These are phyloP conservation scores for Bryoglossum gracile DNA, from an alignment of 495 filamentous ascomycete species.

Conservation along the genomic window DNA sequence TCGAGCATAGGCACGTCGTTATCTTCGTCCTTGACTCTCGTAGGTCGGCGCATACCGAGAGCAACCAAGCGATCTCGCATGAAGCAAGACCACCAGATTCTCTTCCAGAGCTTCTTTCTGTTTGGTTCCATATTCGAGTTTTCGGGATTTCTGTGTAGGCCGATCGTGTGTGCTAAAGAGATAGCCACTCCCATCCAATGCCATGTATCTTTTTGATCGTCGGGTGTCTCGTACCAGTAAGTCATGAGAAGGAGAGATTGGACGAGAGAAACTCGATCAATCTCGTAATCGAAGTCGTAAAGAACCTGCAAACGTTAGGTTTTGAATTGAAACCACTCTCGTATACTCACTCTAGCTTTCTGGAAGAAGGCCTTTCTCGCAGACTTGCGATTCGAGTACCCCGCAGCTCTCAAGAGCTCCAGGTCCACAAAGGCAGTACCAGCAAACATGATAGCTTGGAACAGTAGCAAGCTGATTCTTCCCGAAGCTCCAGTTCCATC, in stretches of 20 bases:
- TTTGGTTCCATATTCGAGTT: slow-evolving; percentile 63
- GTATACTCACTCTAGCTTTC: slow-evolving; percentile 63
- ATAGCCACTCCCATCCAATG: slow-evolving; percentile 88
- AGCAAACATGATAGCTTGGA: slow-evolving; percentile 27
- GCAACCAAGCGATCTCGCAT: slow-evolving; percentile 86
- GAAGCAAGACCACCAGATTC: slow-evolving; percentile 93
- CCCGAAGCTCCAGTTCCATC: slow-evolving; percentile 57
- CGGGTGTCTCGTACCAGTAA: slow-evolving; percentile 85
- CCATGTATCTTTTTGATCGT: slow-evolving; percentile 87
- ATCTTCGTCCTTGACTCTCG: slow-evolving; percentile 81
- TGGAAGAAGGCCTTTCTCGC: slow-evolving; percentile 76
- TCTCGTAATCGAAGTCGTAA: slow-evolving; percentile 82
- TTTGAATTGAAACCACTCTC: slow-evolving; percentile 48
- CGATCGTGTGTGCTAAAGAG: slow-evolving; percentile 76
- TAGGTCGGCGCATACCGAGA: slow-evolving; percentile 81
- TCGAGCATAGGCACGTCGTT: slow-evolving; percentile 84
- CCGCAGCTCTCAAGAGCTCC: slow-evolving; percentile 57
- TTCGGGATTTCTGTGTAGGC: slow-evolving; percentile 71
- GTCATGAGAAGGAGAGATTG: slow-evolving; percentile 81
- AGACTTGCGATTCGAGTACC: slow-evolving; percentile 60
- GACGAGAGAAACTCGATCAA: slow-evolving; percentile 68
- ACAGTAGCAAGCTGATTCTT: slow-evolving; percentile 58
- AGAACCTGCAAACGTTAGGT: slow-evolving; percentile 45
- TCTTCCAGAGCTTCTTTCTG: slow-evolving; percentile 73
- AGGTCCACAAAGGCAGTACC: slow-evolving; percentile 54